phyloP scores from a whole-genome alignment of 208 protist species.

The Crithidia mellificae region DNA sequence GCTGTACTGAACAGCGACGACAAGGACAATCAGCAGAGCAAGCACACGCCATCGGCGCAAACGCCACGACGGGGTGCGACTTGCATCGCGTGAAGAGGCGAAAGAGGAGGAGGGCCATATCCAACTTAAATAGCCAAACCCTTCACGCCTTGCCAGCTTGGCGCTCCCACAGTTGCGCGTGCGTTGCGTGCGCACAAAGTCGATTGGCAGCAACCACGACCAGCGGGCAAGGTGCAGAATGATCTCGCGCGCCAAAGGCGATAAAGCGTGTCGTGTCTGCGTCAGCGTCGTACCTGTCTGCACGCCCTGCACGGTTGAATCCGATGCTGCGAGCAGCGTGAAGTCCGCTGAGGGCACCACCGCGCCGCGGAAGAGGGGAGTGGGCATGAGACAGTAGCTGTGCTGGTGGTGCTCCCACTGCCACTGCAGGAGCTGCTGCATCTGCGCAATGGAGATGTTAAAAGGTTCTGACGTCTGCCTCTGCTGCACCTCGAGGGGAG shows the following conservation, averaged over 20 bases:
- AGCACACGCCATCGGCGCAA: slow-evolving; percentile 18
- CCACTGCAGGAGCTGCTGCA: slow-evolving; percentile 76
- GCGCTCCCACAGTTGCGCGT: not conserved
- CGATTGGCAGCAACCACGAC: slow-evolving; percentile 61
- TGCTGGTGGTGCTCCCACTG: slow-evolving; percentile 79
- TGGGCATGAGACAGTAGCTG: slow-evolving; percentile 55
- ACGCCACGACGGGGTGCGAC: not conserved
- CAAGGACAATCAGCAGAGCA: not conserved
- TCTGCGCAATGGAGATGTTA: slow-evolving; percentile 55
- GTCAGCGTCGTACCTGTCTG: too few relatives aligned
- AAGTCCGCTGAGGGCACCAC: slow-evolving; percentile 31
- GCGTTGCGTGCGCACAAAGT: slow-evolving; percentile 29
- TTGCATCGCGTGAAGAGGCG: not conserved
- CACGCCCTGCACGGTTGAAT: too few relatives aligned
- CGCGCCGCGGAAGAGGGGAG: slow-evolving; percentile 46
- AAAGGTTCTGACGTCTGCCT: slow-evolving; percentile 38
- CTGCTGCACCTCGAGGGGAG: slow-evolving; percentile 55
- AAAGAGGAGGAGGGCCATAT: too few relatives aligned
- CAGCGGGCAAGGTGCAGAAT: slow-evolving; percentile 53
- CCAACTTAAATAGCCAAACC: too few relatives aligned
- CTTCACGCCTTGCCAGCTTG: too few relatives aligned
- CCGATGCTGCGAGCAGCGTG: not conserved
- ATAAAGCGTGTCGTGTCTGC: slow-evolving; percentile 33
- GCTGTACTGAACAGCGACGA: slow-evolving; percentile 9
- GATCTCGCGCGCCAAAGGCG: slow-evolving; percentile 55